Evolutionary conservation across 768 basidiomycete species (phyloP), one percentile per base, ranked within the genome.

Genomic region (Tremella mesenterica): DNA sequence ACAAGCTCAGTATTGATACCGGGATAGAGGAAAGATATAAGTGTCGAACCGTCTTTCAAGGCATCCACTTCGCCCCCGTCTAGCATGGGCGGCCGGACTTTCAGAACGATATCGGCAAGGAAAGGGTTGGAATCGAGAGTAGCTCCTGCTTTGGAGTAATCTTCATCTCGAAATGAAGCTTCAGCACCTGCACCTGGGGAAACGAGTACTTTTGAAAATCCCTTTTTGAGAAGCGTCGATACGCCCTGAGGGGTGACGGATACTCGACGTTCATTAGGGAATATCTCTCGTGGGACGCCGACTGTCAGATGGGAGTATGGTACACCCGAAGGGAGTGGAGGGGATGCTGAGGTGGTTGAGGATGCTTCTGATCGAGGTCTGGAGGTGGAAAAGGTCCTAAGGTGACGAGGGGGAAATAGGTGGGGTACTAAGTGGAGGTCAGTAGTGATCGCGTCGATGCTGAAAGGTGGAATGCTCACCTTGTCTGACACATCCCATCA

Each of bases 1-100:
- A 90, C 81, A 45, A 85, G 79, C 31, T 76, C 71, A 71, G 83
- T 83, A 75, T 90, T 90, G 75, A 89, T 86, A 21, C 80, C 77
- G 23, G 88, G 86, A 74, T 88, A 86, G 63, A 91, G 72, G 72
- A 91, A 86, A 6, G 86, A 88, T 54, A 91, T 83, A 51, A 88
- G 66, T 14, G 87, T 88, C 70, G 83, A 84, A 34, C 85, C 85
- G 64, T 83, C 77, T 70, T 82, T 87, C 63, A 89, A 66, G 48
- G 71, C 66, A 23, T 79, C 76, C 23, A 79, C 76, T 71, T 90
- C 88, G 28, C 25, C 18, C 23, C 79, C 80, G 12, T 63, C 57
- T 44, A 77, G 71, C 23, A 81, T 72, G 33, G 88, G 88, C 36
- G 88, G 82, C 58, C 86, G 80, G 55, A 91, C 88, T 80, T 91